phyloP scores from a whole-genome alignment of 225 moss, liverwort and hornwort genomes.

The Marchantia paleacea region DNA sequence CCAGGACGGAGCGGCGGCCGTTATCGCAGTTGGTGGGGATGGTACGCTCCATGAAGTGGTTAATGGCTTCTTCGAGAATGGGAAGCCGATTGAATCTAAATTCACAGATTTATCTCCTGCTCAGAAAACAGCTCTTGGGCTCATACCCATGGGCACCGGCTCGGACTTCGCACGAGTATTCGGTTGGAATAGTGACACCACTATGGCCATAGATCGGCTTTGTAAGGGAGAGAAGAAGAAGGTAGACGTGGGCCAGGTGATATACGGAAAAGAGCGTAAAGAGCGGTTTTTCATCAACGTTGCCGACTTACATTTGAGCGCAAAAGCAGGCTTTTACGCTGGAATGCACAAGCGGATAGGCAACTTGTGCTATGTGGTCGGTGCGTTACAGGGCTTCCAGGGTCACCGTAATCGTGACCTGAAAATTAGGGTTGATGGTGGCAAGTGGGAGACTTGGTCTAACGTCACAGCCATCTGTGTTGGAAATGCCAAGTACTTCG shows the following conservation, averaged over 20 bases:
- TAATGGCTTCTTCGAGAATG: constrained; percentile 85
- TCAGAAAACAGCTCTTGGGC: constrained; percentile 71
- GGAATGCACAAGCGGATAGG: constrained; percentile 75
- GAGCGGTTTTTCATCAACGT: constrained; percentile 84
- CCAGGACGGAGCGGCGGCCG: constrained; percentile 73
- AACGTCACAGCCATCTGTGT: constrained; percentile 74
- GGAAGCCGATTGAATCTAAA: constrained; percentile 49
- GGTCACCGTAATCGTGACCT: constrained; percentile 69
- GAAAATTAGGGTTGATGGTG: constrained; percentile 65
- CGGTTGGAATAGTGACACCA: constrained; percentile 51
- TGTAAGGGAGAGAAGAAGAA: constrained; percentile 52
- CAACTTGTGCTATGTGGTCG: constrained; percentile 79
- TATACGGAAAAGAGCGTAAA: constrained; percentile 43
- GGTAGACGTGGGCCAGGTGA: constrained; percentile 77
- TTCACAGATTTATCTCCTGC: constrained; percentile 11
- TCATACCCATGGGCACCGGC: constrained; percentile 91
- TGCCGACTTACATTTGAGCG: constrained; percentile 86
- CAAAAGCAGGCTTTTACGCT: constrained; percentile 73
- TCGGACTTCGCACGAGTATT: constrained; percentile 87
- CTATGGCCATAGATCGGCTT: constrained; percentile 30
- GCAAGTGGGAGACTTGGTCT: constrained; percentile 58
- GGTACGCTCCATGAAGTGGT: constrained; percentile 95
- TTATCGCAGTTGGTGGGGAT: constrained; percentile 93
- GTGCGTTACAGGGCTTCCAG: constrained; percentile 70
- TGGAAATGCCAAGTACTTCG: constrained; percentile 83